Conservation (phyloP, 2,329 filamentous ascomycete genomes). For the Emergomyces orientalis region DNA sequence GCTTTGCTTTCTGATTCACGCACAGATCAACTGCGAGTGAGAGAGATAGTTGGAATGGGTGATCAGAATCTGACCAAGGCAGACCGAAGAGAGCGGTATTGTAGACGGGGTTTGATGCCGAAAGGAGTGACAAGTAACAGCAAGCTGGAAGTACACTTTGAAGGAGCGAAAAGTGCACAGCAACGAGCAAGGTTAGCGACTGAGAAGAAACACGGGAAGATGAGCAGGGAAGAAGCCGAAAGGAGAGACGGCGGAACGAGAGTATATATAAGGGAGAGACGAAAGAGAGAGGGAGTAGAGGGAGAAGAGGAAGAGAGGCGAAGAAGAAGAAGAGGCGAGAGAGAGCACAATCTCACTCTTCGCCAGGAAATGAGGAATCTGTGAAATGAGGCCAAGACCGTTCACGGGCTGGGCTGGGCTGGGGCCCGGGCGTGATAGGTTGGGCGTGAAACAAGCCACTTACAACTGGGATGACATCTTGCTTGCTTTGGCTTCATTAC, state of each 20-base stretch:
- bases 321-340: neutral
- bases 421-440: too few relatives aligned
- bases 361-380: too few relatives aligned
- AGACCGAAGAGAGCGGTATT: conserved; percentile 16
- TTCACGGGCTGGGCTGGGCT: too few relatives aligned
- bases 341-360: neutral
- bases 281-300: neutral
- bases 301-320: neutral
- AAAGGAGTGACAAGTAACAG: conserved; percentile 15
- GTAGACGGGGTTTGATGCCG: neutral
- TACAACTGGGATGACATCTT: too few relatives aligned
- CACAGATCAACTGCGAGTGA: conserved; percentile 25
- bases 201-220: neutral
- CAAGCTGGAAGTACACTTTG: conserved; percentile 17
- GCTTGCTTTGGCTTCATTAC: too few relatives aligned
- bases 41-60: neutral
- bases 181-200: neutral
- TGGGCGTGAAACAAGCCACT: too few relatives aligned
- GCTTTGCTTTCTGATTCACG: conserved; percentile 9
- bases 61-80: conserved; percentile 31
- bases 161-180: conserved; percentile 20
- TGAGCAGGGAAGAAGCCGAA: conserved; percentile 11
- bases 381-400: too few relatives aligned
- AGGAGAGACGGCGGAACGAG: conserved; percentile 4
- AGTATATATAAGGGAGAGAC: conserved; percentile 13